Evolutionary conservation across 352 stramenopile genomes (phyloP).

Genomic region (Phytophthora aleatoria): DNA sequence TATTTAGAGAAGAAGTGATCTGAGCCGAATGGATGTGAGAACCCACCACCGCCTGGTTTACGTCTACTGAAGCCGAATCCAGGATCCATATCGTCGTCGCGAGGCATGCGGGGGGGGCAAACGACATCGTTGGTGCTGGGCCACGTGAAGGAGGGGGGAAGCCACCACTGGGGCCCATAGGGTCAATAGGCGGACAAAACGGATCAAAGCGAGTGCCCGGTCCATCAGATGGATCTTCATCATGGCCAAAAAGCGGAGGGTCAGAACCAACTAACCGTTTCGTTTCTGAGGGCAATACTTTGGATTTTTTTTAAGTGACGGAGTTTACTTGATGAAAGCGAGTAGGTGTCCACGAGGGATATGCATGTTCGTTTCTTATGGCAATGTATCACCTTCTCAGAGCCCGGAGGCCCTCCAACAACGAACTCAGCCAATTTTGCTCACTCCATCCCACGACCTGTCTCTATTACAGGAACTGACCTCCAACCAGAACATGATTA

Average conservation of each 20-base stretch:
- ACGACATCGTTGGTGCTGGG: conserved; percentile 61
- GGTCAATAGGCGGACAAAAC: conserved; percentile 67
- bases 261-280: conserved; percentile 77
- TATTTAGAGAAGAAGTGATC: conserved; percentile 65
- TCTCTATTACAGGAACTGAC: too few species aligned
- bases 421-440: too few species aligned
- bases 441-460: too few species aligned
- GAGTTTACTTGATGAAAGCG: too few species aligned
- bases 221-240: conserved; percentile 55
- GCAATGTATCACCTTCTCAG: too few species aligned
- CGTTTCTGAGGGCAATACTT: conserved; percentile 1
- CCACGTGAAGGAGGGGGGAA: conserved; percentile 41
- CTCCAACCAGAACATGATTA: too few species aligned
- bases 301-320: too few species aligned
- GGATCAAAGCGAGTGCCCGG: conserved; percentile 84
- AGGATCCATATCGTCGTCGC: conserved; percentile 62
- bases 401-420: too few species aligned
- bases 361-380: too few species aligned
- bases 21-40: conserved; percentile 65
- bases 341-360: too few species aligned
- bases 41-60: conserved; percentile 38
- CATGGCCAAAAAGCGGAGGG: conserved; percentile 73
- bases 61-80: conserved; percentile 41
- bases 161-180: conserved; percentile 54
- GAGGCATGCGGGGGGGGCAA: conserved; percentile 80